phyloP scores from a whole-genome alignment of 805 yeast species.

The Yarrowia osloensis region DNA sequence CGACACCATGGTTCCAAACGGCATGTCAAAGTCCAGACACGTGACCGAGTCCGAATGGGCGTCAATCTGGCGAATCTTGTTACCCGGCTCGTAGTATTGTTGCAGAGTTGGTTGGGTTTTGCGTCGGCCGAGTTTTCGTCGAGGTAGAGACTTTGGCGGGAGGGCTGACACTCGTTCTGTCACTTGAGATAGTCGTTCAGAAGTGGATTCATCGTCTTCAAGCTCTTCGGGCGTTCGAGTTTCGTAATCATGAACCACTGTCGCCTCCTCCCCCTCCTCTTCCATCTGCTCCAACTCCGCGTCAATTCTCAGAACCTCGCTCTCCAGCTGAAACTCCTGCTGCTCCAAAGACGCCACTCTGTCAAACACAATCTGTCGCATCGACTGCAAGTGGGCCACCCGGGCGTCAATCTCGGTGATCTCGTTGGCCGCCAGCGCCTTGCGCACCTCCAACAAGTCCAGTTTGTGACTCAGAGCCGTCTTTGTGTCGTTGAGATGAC shows the following conservation, averaged over 20 bases:
- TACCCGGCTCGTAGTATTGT: slow-evolving; percentile 63
- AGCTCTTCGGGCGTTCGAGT: slow-evolving; percentile 15
- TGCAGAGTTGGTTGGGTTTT: slow-evolving; percentile 64
- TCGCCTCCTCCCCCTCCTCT: neutral
- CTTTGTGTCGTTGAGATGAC: slow-evolving; percentile 45
- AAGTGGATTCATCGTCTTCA: slow-evolving; percentile 2
- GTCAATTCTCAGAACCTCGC: slow-evolving; percentile 35
- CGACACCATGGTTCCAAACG: slow-evolving; percentile 74
- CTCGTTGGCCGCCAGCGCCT: slow-evolving; percentile 64
- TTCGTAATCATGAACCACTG: neutral
- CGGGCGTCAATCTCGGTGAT: slow-evolving; percentile 63
- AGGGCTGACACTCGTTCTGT: too few relatives aligned
- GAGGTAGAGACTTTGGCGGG: slow-evolving; percentile 37
- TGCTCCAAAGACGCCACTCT: slow-evolving; percentile 62
- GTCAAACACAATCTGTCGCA: slow-evolving; percentile 58
- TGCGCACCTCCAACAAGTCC: slow-evolving; percentile 61
- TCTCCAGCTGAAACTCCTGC: slow-evolving; percentile 59
- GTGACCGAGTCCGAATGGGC: slow-evolving; percentile 59
- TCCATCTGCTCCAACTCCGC: slow-evolving; percentile 30
- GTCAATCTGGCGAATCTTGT: slow-evolving; percentile 51
- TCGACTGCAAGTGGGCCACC: slow-evolving; percentile 52
- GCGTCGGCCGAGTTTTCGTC: slow-evolving; percentile 42
- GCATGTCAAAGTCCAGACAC: slow-evolving; percentile 67
- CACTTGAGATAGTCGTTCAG: too few relatives aligned
- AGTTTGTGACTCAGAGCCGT: slow-evolving; percentile 49